Evolutionary conservation across 371 early-diverging fungal genomes (phyloP).

Genomic region (Mortierella sp.): DNA sequence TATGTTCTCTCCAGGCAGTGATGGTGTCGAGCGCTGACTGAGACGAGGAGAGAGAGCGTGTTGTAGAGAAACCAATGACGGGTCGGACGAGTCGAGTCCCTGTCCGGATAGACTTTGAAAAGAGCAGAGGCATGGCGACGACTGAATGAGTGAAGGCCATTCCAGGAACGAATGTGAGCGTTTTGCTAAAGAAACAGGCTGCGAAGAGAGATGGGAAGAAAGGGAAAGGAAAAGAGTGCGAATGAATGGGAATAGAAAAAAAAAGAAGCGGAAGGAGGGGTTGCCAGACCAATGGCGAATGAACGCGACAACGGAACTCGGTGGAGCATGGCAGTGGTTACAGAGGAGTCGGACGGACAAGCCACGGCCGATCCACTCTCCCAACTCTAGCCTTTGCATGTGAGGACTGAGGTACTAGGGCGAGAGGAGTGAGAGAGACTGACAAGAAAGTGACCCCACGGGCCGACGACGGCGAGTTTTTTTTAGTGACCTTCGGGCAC

Average conservation of each 20-base stretch:
- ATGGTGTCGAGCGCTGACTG: constrained; percentile 36
- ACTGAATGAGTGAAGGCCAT: neutral
- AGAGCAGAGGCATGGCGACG: neutral
- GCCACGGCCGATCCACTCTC: no score
- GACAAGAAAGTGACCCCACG: neutral
- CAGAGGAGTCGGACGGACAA: no score
- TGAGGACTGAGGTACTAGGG: constrained; percentile 13
- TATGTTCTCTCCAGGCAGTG: constrained; percentile 24
- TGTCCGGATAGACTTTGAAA: neutral
- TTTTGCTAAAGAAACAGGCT: neutral
- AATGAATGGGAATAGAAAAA: neutral
- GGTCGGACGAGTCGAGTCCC: constrained; percentile 10
- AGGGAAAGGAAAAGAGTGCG: neutral
- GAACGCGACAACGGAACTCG: no score
- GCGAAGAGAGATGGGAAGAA: neutral
- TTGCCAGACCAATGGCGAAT: no score
- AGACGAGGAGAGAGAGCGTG: constrained; percentile 11
- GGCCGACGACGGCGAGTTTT: neutral
- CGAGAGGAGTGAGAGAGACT: neutral
- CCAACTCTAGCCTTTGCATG: constrained; percentile 12
- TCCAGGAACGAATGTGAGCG: neutral
- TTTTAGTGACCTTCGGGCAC: neutral
- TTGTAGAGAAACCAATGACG: neutral
- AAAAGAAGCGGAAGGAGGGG: no score
- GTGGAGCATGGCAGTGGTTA: no score